A percentile compares a stretch with the other conserved stretches of the same genome.
These are phyloP conservation scores for Scorias spongiosa DNA, from an alignment of 2,329 filamentous ascomycete species.

Conservation along the genomic window DNA sequence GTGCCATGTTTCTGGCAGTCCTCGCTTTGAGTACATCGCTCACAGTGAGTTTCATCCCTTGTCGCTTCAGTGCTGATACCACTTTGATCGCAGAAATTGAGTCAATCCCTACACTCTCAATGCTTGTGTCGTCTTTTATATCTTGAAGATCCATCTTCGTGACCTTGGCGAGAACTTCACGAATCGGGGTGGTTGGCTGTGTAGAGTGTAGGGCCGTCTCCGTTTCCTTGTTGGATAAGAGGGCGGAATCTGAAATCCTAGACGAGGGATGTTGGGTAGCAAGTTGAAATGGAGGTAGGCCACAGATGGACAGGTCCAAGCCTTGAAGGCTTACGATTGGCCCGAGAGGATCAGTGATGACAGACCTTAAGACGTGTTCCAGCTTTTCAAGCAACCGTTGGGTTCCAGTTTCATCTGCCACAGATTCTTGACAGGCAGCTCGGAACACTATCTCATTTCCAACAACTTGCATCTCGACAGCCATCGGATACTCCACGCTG, in stretches of 20 bases:
- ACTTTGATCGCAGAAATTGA: constrained; percentile 87
- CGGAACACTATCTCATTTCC: constrained; percentile 49
- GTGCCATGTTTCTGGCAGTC: constrained; percentile 50
- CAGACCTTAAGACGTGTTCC: constrained; percentile 41
- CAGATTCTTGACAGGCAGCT: constrained; percentile 48
- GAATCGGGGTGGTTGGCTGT: constrained; percentile 18
- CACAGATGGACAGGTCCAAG: constrained; percentile 47
- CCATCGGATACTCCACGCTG: constrained; percentile 66
- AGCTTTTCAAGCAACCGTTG: constrained; percentile 41
- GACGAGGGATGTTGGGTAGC: not conserved
- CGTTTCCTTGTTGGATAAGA: constrained; percentile 21
- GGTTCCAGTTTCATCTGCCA: constrained; percentile 34
- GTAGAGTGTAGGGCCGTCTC: constrained; percentile 1
- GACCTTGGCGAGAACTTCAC: constrained; percentile 35
- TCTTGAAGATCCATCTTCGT: constrained; percentile 43
- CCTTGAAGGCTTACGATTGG: constrained; percentile 41
- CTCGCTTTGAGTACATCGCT: constrained; percentile 54
- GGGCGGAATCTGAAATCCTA: not conserved
- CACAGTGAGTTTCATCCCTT: constrained; percentile 47
- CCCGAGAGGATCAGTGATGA: constrained; percentile 36
- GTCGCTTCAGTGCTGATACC: constrained; percentile 51
- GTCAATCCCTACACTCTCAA: constrained; percentile 78
- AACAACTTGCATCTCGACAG: constrained; percentile 60
- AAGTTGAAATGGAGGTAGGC: constrained; percentile 34
- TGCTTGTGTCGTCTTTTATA: constrained; percentile 46